These are phyloP conservation scores for Pseudogymnoascus sp. DNA, from an alignment of 2,329 filamentous ascomycete genomes.

Conservation along the genomic window DNA sequence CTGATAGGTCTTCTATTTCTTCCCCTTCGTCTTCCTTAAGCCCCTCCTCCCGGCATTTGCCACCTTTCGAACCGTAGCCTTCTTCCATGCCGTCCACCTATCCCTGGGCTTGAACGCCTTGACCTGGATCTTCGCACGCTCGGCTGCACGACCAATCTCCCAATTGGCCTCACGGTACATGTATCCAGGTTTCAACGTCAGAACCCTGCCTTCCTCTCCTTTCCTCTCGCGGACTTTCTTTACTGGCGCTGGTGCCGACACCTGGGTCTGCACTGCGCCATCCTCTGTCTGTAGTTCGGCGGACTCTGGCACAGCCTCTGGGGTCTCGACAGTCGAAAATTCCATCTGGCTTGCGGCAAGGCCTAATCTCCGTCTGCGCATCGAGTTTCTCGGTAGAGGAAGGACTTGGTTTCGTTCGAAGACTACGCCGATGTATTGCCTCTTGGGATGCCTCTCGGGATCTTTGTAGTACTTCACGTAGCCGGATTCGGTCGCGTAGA, in stretches of 20 bases:
- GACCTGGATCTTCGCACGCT: constrained; percentile 52
- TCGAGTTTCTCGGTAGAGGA: constrained; percentile 67
- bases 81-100: constrained; percentile 57
- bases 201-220: constrained; percentile 28
- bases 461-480: constrained; percentile 98
- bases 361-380: constrained; percentile 67
- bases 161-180: constrained; percentile 61
- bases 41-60: constrained; percentile 47
- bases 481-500: constrained; percentile 75
- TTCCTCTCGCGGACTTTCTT: constrained; percentile 23
- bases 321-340: constrained; percentile 18
- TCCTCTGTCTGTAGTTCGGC: constrained; percentile 16
- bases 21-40: constrained; percentile 30
- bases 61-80: constrained; percentile 43
- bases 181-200: constrained; percentile 48
- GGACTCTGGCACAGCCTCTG: neutral
- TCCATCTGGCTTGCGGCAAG: constrained; percentile 53
- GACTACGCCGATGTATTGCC: constrained; percentile 90
- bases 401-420: constrained; percentile 76
- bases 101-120: constrained; percentile 49
- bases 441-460: constrained; percentile 69
- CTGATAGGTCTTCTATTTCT: neutral
- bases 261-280: constrained; percentile 12
- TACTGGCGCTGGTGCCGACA: constrained; percentile 8
- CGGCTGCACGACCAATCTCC: constrained; percentile 57